Evolutionary conservation across 2,329 filamentous ascomycete genomes (phyloP), one percentile per base, ranked within the genome.

Genomic region (Ophiobolus disseminans): DNA sequence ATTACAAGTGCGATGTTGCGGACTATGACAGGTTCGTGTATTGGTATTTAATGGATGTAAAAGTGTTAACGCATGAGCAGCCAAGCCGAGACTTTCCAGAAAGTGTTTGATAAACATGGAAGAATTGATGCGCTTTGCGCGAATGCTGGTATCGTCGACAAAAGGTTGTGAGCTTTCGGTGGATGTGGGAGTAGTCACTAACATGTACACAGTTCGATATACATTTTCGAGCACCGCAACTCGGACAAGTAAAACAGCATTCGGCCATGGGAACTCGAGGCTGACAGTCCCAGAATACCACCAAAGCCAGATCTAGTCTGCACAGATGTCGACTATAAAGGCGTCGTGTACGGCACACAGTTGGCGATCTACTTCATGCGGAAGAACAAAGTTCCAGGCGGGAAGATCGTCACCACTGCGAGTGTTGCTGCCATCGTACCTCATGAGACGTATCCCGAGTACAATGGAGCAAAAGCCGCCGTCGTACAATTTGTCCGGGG

Each of bases 351-450:
- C 45, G 78, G 79, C 4, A 77, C 75, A 1, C 73, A 76, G 52
- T 68, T 82, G 9, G 78, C 80, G 1, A 77, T 76, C 8, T 78
- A 82, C 53, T 82, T 81, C 61, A 82, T 82, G 80, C 70, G 79
- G 10, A 74, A 80, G 57, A 82, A 81, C 53, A 53, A 48, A 30
- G 61, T 65, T 3, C 71, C 73, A 0, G 76, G 76, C 3, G 78
- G 78, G 2, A 74, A 66, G 48, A 79, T 81, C 38, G 60, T 80
- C 4, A 69, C 72, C 0, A 80, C 78, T 0, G 70, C 69, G 4
- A 79, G 75, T 48, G 73, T 75, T 22, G 76, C 75, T 1, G 75
- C 64, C 1, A 53, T 81, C 1, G 73, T 77, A 35, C 79, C 80
- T 0, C 75, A 80, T 48, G 58, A 69, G 17, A 64, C 73, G 0